Evolutionary conservation across 495 filamentous ascomycete genomes (phyloP).

Genomic region (Penicillium bovifimosum): DNA sequence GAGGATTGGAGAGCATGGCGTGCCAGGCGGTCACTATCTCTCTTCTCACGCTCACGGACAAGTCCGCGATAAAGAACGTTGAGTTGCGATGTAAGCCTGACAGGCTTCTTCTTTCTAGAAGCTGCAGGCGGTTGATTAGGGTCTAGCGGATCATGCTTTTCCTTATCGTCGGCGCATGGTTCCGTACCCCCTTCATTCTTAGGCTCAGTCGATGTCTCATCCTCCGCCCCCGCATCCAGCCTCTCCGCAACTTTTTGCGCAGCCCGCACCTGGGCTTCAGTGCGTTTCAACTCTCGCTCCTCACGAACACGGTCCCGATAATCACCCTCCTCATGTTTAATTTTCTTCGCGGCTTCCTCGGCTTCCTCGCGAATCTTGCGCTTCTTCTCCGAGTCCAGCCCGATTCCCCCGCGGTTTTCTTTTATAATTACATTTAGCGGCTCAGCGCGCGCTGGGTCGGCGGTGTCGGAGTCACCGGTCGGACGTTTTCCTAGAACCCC

Average conservation of each 20-base stretch:
- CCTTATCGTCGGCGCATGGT: conserved; percentile 6
- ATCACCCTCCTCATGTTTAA: conserved; percentile 62
- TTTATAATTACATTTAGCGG: conserved; percentile 68
- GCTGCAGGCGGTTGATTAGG: conserved; percentile 2
- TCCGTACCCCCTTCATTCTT: conserved; percentile 16
- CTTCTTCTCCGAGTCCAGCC: conserved; percentile 75
- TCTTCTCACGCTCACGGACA: conserved; percentile 60
- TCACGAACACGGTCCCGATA: conserved; percentile 68
- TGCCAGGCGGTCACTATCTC: conserved; percentile 62
- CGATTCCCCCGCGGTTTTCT: conserved; percentile 81
- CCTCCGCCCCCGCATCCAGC: conserved; percentile 51
- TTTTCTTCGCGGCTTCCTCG: conserved; percentile 54
- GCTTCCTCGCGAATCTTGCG: conserved; percentile 66
- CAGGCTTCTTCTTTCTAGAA: conserved; percentile 22
- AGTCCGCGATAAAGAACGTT: conserved; percentile 78
- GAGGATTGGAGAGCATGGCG: conserved; percentile 66
- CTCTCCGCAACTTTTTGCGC: conserved; percentile 80
- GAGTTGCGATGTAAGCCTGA: conserved; percentile 53
- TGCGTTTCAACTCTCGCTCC: conserved; percentile 65
- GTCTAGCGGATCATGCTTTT: not conserved
- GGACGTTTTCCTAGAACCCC: conserved; percentile 59
- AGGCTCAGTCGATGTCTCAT: not conserved
- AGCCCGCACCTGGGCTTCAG: conserved; percentile 60
- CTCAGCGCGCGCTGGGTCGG: conserved; percentile 41
- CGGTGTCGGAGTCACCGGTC: not conserved